A percentile compares a stretch with the other conserved stretches of the same genome.
Evolutionary conservation across 129 eudicot species (phyloP).

Genomic region (Lonicera japonica): DNA sequence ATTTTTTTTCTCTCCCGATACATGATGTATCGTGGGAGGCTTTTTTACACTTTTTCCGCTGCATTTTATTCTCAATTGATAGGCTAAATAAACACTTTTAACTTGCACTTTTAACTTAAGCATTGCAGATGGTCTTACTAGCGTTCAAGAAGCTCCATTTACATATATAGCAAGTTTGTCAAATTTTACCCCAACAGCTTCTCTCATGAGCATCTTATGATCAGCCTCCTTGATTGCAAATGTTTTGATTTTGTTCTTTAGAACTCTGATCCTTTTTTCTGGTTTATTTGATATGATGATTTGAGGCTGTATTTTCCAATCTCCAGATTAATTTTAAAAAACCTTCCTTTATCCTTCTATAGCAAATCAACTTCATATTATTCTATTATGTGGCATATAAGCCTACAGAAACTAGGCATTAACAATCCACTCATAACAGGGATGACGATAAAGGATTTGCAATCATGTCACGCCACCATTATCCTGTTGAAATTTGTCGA

Average conservation of each 20-base stretch:
- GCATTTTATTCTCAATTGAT: no score
- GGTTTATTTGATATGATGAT: not conserved
- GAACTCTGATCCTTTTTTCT: not conserved
- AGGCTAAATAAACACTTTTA: no score
- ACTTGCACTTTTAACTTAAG: no score
- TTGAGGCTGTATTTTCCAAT: not conserved
- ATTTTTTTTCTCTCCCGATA: no score
- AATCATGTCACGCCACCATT: conserved; percentile 87
- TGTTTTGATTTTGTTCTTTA: not conserved
- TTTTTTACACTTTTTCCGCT: no score
- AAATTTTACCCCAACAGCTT: not conserved
- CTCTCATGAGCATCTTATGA: not conserved
- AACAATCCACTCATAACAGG: conserved; percentile 33
- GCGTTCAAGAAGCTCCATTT: not conserved
- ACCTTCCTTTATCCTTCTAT: not conserved
- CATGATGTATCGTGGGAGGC: no score
- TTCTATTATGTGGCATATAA: not conserved
- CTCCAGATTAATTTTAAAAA: not conserved
- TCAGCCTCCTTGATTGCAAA: not conserved
- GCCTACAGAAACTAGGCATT: not conserved
- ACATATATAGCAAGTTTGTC: not conserved
- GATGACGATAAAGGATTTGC: conserved; percentile 95
- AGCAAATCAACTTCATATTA: not conserved
- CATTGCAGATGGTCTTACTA: no score
- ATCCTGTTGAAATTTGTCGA: conserved; percentile 79